These are phyloP conservation scores for Pythium pectinolyticum DNA, from an alignment of 352 stramenopile genomes.

Conservation along the genomic window DNA sequence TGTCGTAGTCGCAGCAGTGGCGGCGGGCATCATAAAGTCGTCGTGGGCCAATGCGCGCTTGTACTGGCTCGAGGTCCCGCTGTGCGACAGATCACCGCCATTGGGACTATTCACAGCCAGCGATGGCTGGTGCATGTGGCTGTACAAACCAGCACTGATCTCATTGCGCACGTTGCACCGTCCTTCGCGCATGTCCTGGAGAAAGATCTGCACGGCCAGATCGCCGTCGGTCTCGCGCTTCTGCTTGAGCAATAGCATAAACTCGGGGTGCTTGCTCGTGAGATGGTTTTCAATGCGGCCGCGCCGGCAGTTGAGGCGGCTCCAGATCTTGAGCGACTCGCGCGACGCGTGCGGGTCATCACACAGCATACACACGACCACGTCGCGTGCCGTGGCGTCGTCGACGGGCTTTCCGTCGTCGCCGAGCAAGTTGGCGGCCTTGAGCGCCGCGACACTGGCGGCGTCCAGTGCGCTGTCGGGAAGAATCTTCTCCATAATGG, in stretches of 20 bases:
- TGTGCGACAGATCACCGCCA: no score
- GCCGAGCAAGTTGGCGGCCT: conserved; percentile 21
- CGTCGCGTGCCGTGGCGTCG: conserved; percentile 37
- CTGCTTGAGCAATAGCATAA: conserved; percentile 76
- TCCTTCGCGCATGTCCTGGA: conserved; percentile 74
- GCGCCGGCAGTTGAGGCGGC: conserved; percentile 66
- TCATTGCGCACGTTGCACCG: conserved; percentile 68
- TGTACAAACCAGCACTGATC: conserved; percentile 64
- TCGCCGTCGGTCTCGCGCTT: conserved; percentile 76
- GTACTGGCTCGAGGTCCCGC: conserved; percentile 10
- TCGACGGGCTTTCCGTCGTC: conserved; percentile 25
- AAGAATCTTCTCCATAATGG: conserved; percentile 72
- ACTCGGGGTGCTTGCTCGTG: conserved; percentile 79
- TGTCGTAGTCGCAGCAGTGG: background rate
- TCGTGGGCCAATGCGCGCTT: conserved; percentile 39
- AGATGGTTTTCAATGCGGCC: conserved; percentile 80
- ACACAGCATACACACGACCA: conserved; percentile 80
- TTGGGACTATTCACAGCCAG: no score
- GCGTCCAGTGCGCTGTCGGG: conserved; percentile 35
- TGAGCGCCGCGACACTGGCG: conserved; percentile 34
- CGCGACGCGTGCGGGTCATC: conserved; percentile 60
- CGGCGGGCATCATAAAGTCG: conserved; percentile 25
- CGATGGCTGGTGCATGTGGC: conserved; percentile 40
- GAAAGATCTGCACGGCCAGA: conserved; percentile 69
- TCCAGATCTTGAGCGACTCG: conserved; percentile 72